Percentiles rank a stretch among this genome's conserved stretches.
phyloP scores from a whole-genome alignment of 352 stramenopile genomes.

The Pythium phragmiticola region DNA sequence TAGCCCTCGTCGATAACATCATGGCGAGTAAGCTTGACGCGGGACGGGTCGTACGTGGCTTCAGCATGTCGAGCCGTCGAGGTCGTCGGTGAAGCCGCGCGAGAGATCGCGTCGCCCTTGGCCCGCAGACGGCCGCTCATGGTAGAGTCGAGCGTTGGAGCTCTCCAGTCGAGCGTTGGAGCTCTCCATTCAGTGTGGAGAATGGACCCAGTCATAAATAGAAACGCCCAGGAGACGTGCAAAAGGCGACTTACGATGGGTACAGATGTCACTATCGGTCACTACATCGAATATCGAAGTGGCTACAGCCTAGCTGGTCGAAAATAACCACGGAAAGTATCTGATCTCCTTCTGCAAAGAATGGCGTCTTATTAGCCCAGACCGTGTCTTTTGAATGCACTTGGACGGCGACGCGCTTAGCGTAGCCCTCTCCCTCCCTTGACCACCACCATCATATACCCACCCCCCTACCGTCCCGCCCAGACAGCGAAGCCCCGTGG shows the following conservation, averaged over 20 bases:
- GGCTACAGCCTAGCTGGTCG: neutral
- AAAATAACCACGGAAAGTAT: conserved; percentile 8
- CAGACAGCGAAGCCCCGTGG: neutral
- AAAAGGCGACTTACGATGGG: neutral
- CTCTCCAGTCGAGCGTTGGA: neutral
- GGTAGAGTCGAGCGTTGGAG: neutral
- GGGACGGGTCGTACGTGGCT: conserved; percentile 6
- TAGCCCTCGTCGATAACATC: conserved; percentile 19
- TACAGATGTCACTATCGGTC: neutral
- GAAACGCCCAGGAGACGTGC: neutral
- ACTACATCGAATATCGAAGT: neutral
- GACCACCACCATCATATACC: neutral
- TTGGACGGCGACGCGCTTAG: too few species aligned
- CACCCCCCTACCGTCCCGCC: neutral
- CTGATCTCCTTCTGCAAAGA: conserved; percentile 6
- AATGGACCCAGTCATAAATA: neutral
- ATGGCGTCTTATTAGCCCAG: neutral
- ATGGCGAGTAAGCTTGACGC: conserved; percentile 5
- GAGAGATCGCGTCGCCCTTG: conserved; percentile 2
- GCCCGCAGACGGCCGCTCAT: conserved; percentile 7
- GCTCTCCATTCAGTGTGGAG: neutral
- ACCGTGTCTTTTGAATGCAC: too few species aligned
- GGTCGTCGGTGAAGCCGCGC: conserved; percentile 1
- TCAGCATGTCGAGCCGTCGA: neutral
- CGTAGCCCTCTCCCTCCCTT: neutral